These are phyloP conservation scores for Zea luxurians DNA, from an alignment of 176 grass and related monocot genomes.

Conservation along the genomic window DNA sequence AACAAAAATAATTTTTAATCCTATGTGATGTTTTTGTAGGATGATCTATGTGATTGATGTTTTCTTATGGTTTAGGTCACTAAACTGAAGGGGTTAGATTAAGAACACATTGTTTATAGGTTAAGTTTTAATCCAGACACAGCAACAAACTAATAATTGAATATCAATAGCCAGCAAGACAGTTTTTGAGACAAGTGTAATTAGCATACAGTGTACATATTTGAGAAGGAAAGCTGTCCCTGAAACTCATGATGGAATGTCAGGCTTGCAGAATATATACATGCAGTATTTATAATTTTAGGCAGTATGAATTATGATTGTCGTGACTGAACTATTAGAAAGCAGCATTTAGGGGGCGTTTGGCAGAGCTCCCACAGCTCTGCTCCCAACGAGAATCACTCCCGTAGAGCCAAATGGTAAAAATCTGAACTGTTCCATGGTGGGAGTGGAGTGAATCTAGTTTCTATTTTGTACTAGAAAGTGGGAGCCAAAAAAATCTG, in stretches of 20 bases:
- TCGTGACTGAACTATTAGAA: neutral
- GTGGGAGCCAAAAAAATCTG: no score
- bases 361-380: no score
- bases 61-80: neutral
- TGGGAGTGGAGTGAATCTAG: no score
- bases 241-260: conserved; percentile 7
- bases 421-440: no score
- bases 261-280: neutral
- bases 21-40: neutral
- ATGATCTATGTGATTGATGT: neutral
- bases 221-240: conserved; percentile 13
- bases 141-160: neutral
- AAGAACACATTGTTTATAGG: neutral
- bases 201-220: neutral
- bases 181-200: neutral
- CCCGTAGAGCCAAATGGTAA: no score
- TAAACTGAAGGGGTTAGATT: neutral
- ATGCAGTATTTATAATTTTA: neutral
- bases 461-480: no score
- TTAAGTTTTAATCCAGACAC: neutral
- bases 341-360: no score
- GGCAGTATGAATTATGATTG: neutral
- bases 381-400: no score
- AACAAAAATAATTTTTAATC: neutral
- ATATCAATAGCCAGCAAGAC: neutral